Conservation (phyloP, 108 stramenopile species). For the Parmales sp. region DNA sequence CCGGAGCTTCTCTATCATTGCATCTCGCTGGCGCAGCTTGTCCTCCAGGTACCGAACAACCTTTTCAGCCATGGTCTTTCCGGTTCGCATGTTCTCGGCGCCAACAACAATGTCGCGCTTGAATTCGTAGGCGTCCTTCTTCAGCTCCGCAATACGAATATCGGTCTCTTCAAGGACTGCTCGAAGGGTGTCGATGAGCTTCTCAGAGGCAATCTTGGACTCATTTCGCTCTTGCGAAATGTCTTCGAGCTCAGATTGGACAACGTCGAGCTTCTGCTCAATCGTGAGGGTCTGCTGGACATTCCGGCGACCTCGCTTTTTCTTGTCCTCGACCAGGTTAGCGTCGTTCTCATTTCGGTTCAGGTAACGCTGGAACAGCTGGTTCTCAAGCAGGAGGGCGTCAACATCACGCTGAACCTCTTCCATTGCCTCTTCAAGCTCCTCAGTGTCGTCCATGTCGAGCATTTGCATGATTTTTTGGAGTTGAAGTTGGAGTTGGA, state of each 20-base stretch:
- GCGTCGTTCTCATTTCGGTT: neutral
- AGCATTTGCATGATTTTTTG: neutral
- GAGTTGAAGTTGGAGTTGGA: neutral
- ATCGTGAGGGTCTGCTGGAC: neutral
- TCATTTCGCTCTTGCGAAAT: neutral
- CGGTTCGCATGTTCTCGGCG: constrained; percentile 52
- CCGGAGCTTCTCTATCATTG: constrained; percentile 48
- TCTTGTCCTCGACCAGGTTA: neutral
- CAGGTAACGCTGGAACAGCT: neutral
- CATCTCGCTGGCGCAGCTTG: constrained; percentile 34
- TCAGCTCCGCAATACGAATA: constrained; percentile 44
- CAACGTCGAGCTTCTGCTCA: constrained; percentile 16
- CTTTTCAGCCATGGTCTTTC: constrained; percentile 36
- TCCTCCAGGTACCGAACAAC: constrained; percentile 53
- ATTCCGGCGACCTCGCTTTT: neutral
- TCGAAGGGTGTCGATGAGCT: constrained; percentile 40
- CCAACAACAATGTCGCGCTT: constrained; percentile 54
- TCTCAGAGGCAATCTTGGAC: neutral
- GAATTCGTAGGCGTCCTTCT: constrained; percentile 58
- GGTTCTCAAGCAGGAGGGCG: constrained; percentile 12
- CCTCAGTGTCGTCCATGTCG: neutral
- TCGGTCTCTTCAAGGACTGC: constrained; percentile 52
- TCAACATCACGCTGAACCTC: constrained; percentile 10
- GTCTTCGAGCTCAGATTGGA: neutral
- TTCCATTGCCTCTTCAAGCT: neutral